Evolutionary conservation across 305 asterid species (phyloP).

Genomic region (Rubia occidens): DNA sequence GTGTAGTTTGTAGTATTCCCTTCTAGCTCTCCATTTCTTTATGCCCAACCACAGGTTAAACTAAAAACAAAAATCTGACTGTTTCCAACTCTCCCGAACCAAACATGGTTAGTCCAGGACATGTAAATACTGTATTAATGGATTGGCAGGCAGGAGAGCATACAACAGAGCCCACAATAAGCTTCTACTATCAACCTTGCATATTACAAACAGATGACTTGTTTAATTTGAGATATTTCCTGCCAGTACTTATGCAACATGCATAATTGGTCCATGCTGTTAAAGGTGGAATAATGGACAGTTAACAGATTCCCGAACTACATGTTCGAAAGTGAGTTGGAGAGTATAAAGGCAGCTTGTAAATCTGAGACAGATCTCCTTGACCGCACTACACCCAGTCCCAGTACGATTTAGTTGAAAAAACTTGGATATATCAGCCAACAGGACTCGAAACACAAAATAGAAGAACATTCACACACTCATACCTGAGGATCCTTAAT

Average conservation of each 20-base stretch:
- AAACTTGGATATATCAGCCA: neutral
- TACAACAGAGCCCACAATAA: neutral
- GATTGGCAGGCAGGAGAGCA: too few species aligned
- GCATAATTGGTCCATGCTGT: neutral
- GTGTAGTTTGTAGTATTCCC: too few species aligned
- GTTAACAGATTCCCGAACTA: neutral
- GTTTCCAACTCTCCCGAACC: too few species aligned
- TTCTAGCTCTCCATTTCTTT: too few species aligned
- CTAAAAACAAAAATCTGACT: too few species aligned
- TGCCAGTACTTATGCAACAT: neutral
- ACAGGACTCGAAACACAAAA: neutral
- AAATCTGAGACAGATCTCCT: neutral
- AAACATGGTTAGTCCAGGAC: too few species aligned
- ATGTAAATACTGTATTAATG: too few species aligned
- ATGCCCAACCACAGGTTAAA: too few species aligned
- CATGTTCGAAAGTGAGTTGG: neutral
- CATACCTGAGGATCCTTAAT: conserved; percentile 93
- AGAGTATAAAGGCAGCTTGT: neutral
- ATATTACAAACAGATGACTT: neutral
- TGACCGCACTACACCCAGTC: neutral
- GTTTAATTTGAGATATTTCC: neutral
- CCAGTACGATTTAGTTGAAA: neutral
- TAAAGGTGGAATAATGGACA: neutral
- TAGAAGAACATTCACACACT: neutral
- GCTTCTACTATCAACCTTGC: neutral